Percentiles rank a stretch among this genome's conserved stretches.
Conservation (phyloP, 1,284 basidiomycete species). For the Neonothopanus nambi region DNA sequence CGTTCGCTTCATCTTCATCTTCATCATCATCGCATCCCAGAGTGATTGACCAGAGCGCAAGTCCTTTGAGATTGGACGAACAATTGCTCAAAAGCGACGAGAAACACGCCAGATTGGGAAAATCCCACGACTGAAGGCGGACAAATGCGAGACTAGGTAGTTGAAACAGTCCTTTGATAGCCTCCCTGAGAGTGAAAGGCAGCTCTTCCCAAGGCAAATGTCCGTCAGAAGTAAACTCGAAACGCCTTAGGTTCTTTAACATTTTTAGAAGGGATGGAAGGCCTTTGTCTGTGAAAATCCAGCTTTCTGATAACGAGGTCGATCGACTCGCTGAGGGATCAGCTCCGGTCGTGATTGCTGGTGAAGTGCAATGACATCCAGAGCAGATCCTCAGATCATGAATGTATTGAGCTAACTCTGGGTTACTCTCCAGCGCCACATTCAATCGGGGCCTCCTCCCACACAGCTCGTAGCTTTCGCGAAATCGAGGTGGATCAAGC, state of each 20-base stretch:
- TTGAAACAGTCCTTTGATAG: slow-evolving; percentile 33
- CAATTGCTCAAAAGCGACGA: slow-evolving; percentile 29
- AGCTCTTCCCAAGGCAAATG: slow-evolving; percentile 36
- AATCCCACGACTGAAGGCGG: slow-evolving; percentile 39
- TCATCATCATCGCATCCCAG: slow-evolving; percentile 20
- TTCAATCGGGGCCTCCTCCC: slow-evolving; percentile 15
- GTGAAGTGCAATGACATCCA: slow-evolving; percentile 24
- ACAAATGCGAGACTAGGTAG: slow-evolving; percentile 35
- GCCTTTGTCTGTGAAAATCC: slow-evolving; percentile 35
- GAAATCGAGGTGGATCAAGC: not conserved
- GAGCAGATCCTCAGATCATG: slow-evolving; percentile 39
- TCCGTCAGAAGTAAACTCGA: slow-evolving; percentile 38
- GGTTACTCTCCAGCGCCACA: slow-evolving; percentile 18
- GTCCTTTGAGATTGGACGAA: slow-evolving; percentile 33
- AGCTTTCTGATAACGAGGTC: slow-evolving; percentile 24
- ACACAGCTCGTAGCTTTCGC: not conserved
- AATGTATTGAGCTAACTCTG: slow-evolving; percentile 27
- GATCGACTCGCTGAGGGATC: slow-evolving; percentile 27
- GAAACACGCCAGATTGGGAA: slow-evolving; percentile 34
- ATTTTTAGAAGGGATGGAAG: slow-evolving; percentile 35
- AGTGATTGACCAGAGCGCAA: slow-evolving; percentile 34
- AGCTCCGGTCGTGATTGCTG: slow-evolving; percentile 16
- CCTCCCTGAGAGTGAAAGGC: slow-evolving; percentile 32
- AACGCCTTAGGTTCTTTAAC: slow-evolving; percentile 35
- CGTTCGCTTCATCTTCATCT: not conserved